Evolutionary conservation across 139 green algal genomes (phyloP).

Genomic region (Tetraselmis chui): DNA sequence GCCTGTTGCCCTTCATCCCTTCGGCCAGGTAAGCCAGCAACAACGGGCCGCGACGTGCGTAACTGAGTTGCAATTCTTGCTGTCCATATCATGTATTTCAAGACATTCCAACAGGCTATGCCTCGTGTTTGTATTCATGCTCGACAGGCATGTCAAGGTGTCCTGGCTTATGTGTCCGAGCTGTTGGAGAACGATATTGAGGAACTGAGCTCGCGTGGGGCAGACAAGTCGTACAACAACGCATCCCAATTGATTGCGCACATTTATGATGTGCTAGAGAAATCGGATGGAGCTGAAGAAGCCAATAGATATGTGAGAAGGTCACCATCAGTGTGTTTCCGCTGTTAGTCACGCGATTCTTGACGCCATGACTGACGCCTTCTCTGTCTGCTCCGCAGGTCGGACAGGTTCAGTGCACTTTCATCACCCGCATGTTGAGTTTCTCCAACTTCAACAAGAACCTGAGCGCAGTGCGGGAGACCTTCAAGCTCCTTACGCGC

Average conservation of each 20-base stretch:
- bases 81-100: slow-evolving; percentile 22
- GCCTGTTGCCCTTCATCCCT: neutral
- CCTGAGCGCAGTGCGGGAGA: slow-evolving; percentile 52
- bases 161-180: slow-evolving; percentile 18
- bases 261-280: neutral
- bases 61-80: slow-evolving; percentile 11
- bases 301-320: slow-evolving; percentile 21
- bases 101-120: slow-evolving; percentile 41
- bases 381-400: slow-evolving; percentile 28
- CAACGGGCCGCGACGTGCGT: slow-evolving; percentile 6
- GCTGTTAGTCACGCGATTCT: slow-evolving; percentile 6
- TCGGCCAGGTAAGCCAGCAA: neutral
- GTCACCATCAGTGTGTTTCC: slow-evolving; percentile 1
- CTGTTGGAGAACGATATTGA: slow-evolving; percentile 24
- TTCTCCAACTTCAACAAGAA: slow-evolving; percentile 63
- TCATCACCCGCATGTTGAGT: slow-evolving; percentile 58
- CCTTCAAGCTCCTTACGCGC: slow-evolving; percentile 27
- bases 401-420: slow-evolving; percentile 39
- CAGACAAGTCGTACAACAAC: slow-evolving; percentile 28
- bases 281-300: neutral
- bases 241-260: slow-evolving; percentile 12
- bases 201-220: slow-evolving; percentile 23
- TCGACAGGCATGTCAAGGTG: slow-evolving; percentile 7
- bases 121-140: slow-evolving; percentile 3
- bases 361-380: neutral